Evolutionary conservation across 2,329 filamentous ascomycete species (phyloP).

Genomic region (Coniochaeta sp.): DNA sequence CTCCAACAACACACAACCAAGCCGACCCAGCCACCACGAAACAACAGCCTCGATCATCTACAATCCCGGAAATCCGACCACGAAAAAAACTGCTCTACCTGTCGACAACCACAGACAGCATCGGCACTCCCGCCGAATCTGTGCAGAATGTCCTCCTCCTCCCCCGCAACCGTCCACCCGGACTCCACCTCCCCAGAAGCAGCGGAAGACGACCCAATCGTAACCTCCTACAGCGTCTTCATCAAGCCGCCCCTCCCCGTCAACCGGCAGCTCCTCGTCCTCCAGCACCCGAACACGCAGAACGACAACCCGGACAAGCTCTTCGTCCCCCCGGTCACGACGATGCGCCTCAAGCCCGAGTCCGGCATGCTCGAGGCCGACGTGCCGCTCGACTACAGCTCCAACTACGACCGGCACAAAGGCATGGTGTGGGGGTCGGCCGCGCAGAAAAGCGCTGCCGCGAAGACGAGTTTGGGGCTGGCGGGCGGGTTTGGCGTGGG

Average conservation of each 20-base stretch:
- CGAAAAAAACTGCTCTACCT: background rate
- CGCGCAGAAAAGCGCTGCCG: constrained; percentile 52
- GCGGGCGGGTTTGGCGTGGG: constrained; percentile 67
- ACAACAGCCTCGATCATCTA: too few relatives aligned
- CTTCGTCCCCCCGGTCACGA: constrained; percentile 59
- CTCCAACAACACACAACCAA: background rate
- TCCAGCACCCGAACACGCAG: constrained; percentile 81
- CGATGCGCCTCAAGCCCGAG: constrained; percentile 74
- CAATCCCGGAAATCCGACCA: background rate
- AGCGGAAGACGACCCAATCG: constrained; percentile 58
- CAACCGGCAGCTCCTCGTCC: constrained; percentile 64
- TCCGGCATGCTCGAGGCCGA: constrained; percentile 88
- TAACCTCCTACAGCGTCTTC: constrained; percentile 75
- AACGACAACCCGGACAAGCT: constrained; percentile 41
- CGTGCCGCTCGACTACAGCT: constrained; percentile 67
- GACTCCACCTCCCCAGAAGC: too few relatives aligned
- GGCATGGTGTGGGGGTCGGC: constrained; percentile 78
- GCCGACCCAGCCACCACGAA: background rate
- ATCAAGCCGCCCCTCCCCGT: constrained; percentile 65
- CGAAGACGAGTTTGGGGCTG: constrained; percentile 60
- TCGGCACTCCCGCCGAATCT: too few relatives aligned
- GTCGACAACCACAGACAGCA: background rate
- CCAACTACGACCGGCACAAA: constrained; percentile 76
- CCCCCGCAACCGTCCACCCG: background rate
- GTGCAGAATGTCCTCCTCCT: background rate